These are phyloP conservation scores for Scolecobasidium constrictum DNA, from an alignment of 2,329 filamentous ascomycete genomes.

Conservation along the genomic window DNA sequence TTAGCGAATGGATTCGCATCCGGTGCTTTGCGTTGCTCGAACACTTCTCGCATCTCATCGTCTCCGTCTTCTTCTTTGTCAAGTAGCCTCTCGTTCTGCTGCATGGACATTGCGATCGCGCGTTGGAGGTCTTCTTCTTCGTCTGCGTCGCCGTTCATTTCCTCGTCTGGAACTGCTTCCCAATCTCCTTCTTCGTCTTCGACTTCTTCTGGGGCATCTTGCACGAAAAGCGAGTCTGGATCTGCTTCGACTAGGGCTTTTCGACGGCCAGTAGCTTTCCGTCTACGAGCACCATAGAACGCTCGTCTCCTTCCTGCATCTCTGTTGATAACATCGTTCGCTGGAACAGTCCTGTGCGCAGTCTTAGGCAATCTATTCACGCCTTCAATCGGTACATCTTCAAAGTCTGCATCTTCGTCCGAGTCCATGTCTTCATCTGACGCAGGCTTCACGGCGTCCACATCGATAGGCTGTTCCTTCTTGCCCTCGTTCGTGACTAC, in stretches of 20 bases:
- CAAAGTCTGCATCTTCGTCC: constrained; percentile 71
- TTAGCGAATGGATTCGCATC: constrained; percentile 33
- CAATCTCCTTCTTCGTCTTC: constrained; percentile 29
- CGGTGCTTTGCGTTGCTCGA: constrained; percentile 30
- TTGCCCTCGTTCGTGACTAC: constrained; percentile 80
- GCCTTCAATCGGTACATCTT: constrained; percentile 86
- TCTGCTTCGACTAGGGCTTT: constrained; percentile 22
- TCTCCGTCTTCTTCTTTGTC: constrained; percentile 22
- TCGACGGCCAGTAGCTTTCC: constrained; percentile 11
- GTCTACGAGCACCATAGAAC: constrained; percentile 32
- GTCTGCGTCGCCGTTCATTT: constrained; percentile 30
- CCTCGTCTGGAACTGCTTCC: constrained; percentile 33
- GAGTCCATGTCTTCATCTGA: constrained; percentile 54
- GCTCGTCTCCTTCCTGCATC: constrained; percentile 33
- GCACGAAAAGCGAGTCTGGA: constrained; percentile 46
- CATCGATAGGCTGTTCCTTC: constrained; percentile 80
- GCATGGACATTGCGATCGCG: constrained; percentile 78
- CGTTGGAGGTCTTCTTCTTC: constrained; percentile 67
- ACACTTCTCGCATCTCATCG: constrained; percentile 34
- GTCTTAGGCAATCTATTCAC: constrained; percentile 70
- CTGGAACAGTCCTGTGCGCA: constrained; percentile 22
- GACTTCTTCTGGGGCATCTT: constrained; percentile 27
- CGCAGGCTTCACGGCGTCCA: constrained; percentile 54
- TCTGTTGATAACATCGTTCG: constrained; percentile 22
- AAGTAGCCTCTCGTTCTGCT: constrained; percentile 41